Percentiles rank a stretch among this genome's conserved stretches.
Evolutionary conservation across 148 eudicot genomes (phyloP).

Genomic region (Polygonum aviculare): DNA sequence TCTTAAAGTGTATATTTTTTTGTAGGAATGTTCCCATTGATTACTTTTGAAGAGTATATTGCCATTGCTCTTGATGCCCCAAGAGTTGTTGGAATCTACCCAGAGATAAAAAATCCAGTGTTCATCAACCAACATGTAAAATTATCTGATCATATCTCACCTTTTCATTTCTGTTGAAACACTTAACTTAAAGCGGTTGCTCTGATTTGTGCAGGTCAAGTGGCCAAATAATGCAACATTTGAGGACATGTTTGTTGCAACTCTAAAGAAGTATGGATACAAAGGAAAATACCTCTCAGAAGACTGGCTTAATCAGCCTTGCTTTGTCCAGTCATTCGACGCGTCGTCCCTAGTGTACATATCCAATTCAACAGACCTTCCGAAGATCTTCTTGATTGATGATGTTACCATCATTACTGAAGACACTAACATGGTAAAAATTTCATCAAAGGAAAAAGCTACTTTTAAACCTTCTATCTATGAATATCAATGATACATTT

Average conservation of each 20-base stretch:
- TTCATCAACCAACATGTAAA: conserved; percentile 77
- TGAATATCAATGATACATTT: neutral
- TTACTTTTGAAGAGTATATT: conserved; percentile 89
- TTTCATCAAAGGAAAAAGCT: neutral
- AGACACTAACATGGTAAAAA: conserved; percentile 82
- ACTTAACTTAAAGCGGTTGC: neutral
- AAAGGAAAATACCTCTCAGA: conserved; percentile 76
- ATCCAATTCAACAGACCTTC: conserved; percentile 71
- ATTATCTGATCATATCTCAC: conserved; percentile 7
- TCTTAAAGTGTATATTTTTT: neutral
- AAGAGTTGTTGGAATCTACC: conserved; percentile 92
- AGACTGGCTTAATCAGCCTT: conserved; percentile 80
- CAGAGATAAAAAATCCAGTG: conserved; percentile 93
- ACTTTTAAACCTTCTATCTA: neutral
- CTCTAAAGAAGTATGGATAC: conserved; percentile 73
- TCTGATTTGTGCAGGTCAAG: conserved; percentile 43
- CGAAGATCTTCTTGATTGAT: conserved; percentile 75
- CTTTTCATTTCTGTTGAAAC: neutral
- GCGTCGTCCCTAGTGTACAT: conserved; percentile 67
- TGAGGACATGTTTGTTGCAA: conserved; percentile 76
- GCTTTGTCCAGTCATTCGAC: conserved; percentile 93
- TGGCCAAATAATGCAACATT: conserved; percentile 60
- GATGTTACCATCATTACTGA: conserved; percentile 53
- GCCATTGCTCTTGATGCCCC: conserved; percentile 85
- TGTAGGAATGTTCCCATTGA: conserved; percentile 75